Evolutionary conservation across 139 green algal genomes (phyloP), one percentile per base, ranked within the genome.

Genomic region (Volvox africanus): DNA sequence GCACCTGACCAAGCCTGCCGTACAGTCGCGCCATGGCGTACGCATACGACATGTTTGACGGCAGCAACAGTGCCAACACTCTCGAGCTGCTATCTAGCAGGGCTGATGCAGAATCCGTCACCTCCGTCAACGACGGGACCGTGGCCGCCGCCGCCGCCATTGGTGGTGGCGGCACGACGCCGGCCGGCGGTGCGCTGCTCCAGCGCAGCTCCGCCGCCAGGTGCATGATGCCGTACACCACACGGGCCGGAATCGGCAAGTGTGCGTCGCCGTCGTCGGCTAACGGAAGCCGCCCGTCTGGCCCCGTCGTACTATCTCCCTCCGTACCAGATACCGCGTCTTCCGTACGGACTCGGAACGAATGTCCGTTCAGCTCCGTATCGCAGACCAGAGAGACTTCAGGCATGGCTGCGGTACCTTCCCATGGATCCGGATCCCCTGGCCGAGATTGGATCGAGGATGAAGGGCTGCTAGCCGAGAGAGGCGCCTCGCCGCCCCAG

Each of bases 181-280:
- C 82, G 1, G 82, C 18, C 55, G 80, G 55, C 50, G 44, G 55
- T 30, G 80, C 80, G 28, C 17, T 14, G 80, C 80, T 55, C 16
- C 61, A n/a, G 22, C 77, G 82, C 9, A 87, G 61, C n/a, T 30
- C 82, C 16, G 61, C 82, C 22, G 82, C 61, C 82, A 87, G 32
- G 30, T 87, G 61, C 17, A 87, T 28, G 30, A 87, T 21, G 32
- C 82, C 82, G 17, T 62, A 77, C 19, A 35, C 82, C 30, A 30
- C 61, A 13, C 20, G 24, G 17, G 82, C 61, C 11, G 61, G 82
- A 6, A 87, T 30, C 32, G 75, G 65, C 65, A 28, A 11, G 11
- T 73, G 65, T 24, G 21, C 65, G 24, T 28, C 65, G 65, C 65
- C 65, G 65, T 9, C 65, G 65, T 28, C 65, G 65, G 21, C 65